Evolutionary conservation across 2,329 filamentous ascomycete genomes (phyloP).

Genomic region (Clarireedia hainanense): DNA sequence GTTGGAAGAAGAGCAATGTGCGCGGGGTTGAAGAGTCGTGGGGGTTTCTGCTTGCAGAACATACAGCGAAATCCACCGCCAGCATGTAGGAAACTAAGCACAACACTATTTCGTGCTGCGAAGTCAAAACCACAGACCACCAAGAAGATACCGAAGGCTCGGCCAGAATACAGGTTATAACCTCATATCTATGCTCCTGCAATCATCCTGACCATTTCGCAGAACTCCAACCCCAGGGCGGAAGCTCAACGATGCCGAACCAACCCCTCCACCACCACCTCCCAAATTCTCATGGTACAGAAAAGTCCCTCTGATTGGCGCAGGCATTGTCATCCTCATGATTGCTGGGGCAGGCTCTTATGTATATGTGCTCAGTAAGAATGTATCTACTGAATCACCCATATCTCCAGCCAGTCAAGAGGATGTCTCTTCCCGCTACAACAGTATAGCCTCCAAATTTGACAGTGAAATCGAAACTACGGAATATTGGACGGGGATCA

Average conservation of each 20-base stretch:
- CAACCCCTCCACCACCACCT: neutral
- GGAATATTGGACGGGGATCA: slow-evolving; percentile 50
- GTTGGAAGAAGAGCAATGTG: neutral
- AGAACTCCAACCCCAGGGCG: slow-evolving; percentile 17
- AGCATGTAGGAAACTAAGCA: neutral
- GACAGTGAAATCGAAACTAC: slow-evolving; percentile 50
- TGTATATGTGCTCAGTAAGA: slow-evolving; percentile 30
- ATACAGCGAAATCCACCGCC: neutral
- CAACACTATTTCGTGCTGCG: neutral
- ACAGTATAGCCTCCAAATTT: slow-evolving; percentile 42
- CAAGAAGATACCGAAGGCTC: neutral
- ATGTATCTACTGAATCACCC: slow-evolving; percentile 14
- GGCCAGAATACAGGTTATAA: slow-evolving; percentile 4
- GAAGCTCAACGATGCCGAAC: neutral
- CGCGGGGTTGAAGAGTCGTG: neutral
- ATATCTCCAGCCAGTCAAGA: slow-evolving; percentile 14
- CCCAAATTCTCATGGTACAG: slow-evolving; percentile 13
- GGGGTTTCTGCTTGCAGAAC: neutral
- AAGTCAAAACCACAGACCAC: neutral
- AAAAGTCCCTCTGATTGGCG: slow-evolving; percentile 20
- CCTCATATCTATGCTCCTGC: neutral
- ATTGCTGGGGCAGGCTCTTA: slow-evolving; percentile 23
- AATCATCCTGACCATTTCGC: neutral
- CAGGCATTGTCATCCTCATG: slow-evolving; percentile 3
- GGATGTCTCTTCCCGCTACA: slow-evolving; percentile 28